Evolutionary conservation across 208 protist genomes (phyloP).

Genomic region (Acanthamoeba castellanii): DNA sequence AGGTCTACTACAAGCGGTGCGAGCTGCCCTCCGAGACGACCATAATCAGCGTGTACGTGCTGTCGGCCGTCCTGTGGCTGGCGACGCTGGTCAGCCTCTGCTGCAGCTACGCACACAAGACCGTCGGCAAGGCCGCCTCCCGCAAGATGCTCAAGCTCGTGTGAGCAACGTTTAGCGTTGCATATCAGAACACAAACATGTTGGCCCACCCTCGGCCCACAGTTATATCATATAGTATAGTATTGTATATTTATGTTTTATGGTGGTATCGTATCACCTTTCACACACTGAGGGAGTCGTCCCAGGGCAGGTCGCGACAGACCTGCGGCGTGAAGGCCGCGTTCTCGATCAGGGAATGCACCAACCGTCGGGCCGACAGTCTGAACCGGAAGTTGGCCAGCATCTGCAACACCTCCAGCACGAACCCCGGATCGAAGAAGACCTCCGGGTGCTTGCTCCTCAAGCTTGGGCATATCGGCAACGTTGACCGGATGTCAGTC

Average conservation of each 20-base stretch:
- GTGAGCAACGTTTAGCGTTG: background rate
- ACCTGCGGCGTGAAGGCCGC: background rate
- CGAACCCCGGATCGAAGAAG: background rate
- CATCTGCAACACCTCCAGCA: background rate
- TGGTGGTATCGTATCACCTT: too few relatives aligned
- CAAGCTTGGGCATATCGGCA: too few relatives aligned
- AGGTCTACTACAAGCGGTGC: constrained; percentile 38
- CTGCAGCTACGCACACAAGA: background rate
- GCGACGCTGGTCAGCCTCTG: constrained; percentile 31
- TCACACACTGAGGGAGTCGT: background rate
- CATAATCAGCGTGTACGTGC: background rate
- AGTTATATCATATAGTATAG: too few relatives aligned
- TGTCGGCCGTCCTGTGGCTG: background rate
- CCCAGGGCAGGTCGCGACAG: background rate
- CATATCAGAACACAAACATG: too few relatives aligned
- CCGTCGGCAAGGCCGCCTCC: background rate
- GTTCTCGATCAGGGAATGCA: background rate
- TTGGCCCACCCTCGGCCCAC: too few relatives aligned
- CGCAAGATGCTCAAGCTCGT: constrained; percentile 57
- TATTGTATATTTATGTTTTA: too few relatives aligned
- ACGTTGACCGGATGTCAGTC: too few relatives aligned
- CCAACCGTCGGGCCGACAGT: background rate
- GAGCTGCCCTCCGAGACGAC: constrained; percentile 18
- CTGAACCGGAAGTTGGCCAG: constrained; percentile 29
- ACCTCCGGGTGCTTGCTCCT: background rate